Evolutionary conservation across 1,139 yeast genomes (phyloP).

Genomic region (Geotrichum carabidarum): DNA sequence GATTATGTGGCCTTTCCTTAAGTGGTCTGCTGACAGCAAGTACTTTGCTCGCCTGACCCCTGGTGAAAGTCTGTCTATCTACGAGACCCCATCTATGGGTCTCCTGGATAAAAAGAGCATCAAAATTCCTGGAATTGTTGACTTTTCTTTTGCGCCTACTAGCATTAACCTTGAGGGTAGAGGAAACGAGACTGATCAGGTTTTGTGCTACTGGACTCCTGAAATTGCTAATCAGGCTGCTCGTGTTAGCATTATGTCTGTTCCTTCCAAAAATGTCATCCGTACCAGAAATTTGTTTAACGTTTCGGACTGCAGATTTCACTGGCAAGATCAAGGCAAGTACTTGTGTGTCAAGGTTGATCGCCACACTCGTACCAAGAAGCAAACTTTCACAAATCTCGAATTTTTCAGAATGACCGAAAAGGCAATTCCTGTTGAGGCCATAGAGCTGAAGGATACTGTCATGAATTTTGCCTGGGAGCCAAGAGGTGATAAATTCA

Average conservation of each 20-base stretch:
- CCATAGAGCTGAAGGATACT: conserved; percentile 85
- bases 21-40: conserved; percentile 92
- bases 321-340: conserved; percentile 90
- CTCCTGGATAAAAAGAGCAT: conserved; percentile 82
- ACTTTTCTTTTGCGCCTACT: conserved; percentile 94
- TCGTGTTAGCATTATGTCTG: conserved; percentile 84
- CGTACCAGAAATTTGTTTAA: conserved; percentile 93
- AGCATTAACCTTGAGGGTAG: conserved; percentile 62
- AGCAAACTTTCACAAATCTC: conserved; percentile 84
- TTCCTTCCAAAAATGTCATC: conserved; percentile 75
- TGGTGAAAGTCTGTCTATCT: conserved; percentile 77
- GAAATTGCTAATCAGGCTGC: conserved; percentile 91
- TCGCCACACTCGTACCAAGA: conserved; percentile 92
- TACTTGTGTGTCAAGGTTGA: conserved; percentile 91
- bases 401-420: conserved; percentile 87
- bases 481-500: conserved; percentile 83
- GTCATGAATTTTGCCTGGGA: conserved; percentile 93
- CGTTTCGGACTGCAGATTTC: conserved; percentile 84
- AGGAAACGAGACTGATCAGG: conserved; percentile 46
- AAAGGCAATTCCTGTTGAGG: conserved; percentile 91
- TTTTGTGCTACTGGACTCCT: conserved; percentile 95
- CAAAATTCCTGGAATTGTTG: conserved; percentile 79
- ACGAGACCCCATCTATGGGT: conserved; percentile 64
- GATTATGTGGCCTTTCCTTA: conserved; percentile 94
- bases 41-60: conserved; percentile 96